Evolutionary conservation across 306 rosid species (phyloP), one percentile per base, ranked within the genome.

Genomic region (Citrullus mucosospermus): DNA sequence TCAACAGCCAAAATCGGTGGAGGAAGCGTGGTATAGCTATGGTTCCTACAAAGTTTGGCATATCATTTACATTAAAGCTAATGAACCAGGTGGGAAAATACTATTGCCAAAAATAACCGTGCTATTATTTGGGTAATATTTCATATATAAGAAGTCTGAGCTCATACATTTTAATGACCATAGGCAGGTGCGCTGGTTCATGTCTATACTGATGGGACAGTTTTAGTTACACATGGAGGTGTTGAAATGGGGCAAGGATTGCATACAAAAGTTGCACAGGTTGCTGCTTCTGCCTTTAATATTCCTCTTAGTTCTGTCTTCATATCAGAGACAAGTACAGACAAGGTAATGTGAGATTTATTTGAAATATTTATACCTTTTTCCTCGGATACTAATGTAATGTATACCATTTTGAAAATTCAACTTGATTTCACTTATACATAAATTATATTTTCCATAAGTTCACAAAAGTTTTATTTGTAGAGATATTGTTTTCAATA

Each of bases 181-280:
- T 82, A 95, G 96, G 98, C 98, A 81, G 98, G 98, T 81, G 97
- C 97, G 80, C 90, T 95, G 88, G 96, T 95, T 82, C 89, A 90
- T 86, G 96, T 95, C 80, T 95, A 92, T 83, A 95, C 98, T 3
- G 97, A 95, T 85, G 98, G 98, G 84, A 92, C 96, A 32, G 98
- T 95, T 89, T 85, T 95, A 84, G 96, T 95, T 80, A 74, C 96
- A 60, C 98, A 91, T 83, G 98, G 97, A 74, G 98, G 98, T 81
- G 98, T 95, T 69, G 97, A 95, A 82, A 95, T 92, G 97, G 98
- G 98, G 79, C 98, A 95, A 89, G 98, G 98, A 75, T 86, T 95
- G 78, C 98, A 95, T 79, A 92, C 98, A 43, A 95, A 95, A 85
- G 89, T 95, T 81, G 96, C 98, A 61, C 97, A 92, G 85, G 77